These are phyloP conservation scores for Xerocomellus chrysenteron DNA, from an alignment of 768 basidiomycete species.

Conservation along the genomic window DNA sequence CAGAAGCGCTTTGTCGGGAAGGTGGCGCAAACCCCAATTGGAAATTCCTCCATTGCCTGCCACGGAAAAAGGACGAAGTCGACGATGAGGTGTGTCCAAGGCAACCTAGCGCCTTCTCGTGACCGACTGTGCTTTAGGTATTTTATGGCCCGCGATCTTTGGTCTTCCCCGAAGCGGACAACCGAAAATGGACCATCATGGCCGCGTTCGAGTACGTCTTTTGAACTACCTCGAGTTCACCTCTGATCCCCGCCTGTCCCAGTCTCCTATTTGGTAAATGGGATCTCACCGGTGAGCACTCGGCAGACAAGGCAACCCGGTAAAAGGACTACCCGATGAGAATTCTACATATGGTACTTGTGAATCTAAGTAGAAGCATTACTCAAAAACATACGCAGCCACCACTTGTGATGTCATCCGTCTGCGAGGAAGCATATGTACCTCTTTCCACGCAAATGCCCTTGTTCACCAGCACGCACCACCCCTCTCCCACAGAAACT, in stretches of 20 bases:
- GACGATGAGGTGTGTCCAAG: conserved; percentile 76
- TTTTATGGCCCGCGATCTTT: conserved; percentile 92
- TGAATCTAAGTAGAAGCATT: not conserved
- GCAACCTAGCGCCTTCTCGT: not conserved
- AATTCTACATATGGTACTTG: not conserved
- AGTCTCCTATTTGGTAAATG: conserved; percentile 48
- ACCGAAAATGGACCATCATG: conserved; percentile 97
- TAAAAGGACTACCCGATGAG: not conserved
- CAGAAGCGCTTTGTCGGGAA: conserved; percentile 76
- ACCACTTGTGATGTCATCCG: too few species aligned
- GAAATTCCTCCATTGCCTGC: conserved; percentile 96
- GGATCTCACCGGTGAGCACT: conserved; percentile 31
- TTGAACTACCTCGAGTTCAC: not conserved
- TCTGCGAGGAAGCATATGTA: too few species aligned
- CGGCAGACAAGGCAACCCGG: conserved; percentile 10
- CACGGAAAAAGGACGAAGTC: conserved; percentile 89
- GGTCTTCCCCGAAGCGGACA: conserved; percentile 93
- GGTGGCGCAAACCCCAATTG: conserved; percentile 84
- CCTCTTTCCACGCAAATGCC: too few species aligned
- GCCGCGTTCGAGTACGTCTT: conserved; percentile 79
- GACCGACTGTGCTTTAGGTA: conserved; percentile 46
- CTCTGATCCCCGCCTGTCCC: conserved; percentile 7
- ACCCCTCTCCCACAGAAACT: too few species aligned
- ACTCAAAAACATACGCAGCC: too few species aligned
- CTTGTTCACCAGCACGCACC: too few species aligned